Percentiles rank a stretch among this genome's conserved stretches.
Evolutionary conservation across 129 eudicot genomes (phyloP).

Genomic region (Kitagawia praeruptora): DNA sequence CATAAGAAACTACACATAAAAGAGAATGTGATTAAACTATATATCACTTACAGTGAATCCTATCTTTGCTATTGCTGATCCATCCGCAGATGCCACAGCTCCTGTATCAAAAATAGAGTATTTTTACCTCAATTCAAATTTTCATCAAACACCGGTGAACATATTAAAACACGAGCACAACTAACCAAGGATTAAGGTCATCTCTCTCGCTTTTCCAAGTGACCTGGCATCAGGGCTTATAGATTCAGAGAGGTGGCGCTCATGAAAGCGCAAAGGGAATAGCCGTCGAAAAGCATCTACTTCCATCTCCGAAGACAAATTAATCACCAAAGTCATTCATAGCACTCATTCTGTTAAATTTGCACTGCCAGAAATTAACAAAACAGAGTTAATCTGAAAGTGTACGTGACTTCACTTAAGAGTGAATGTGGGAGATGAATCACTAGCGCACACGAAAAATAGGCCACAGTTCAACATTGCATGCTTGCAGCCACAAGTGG

Average conservation of each 20-base stretch:
- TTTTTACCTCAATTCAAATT: not conserved
- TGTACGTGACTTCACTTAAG: no score
- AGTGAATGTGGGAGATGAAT: no score
- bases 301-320: no score
- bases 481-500: no score
- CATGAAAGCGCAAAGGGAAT: constrained; percentile 73
- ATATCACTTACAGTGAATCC: constrained; percentile 67
- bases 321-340: no score
- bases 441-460: no score
- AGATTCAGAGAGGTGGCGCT: constrained; percentile 68
- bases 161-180: not conserved
- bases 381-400: no score
- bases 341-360: no score
- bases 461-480: no score
- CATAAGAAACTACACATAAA: not conserved
- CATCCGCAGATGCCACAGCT: constrained; percentile 92
- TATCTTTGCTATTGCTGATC: constrained; percentile 82
- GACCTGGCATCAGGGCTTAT: constrained; percentile 80
- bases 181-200: constrained; percentile 67
- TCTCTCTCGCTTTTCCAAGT: constrained; percentile 76
- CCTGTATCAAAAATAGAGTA: constrained; percentile 32
- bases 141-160: not conserved
- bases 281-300: constrained; percentile 77
- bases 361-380: no score
- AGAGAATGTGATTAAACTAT: constrained; percentile 6